Percentiles rank a stretch among this genome's conserved stretches.
These are phyloP conservation scores for Penicillium odoratum DNA, from an alignment of 495 filamentous ascomycete species.

Conservation along the genomic window DNA sequence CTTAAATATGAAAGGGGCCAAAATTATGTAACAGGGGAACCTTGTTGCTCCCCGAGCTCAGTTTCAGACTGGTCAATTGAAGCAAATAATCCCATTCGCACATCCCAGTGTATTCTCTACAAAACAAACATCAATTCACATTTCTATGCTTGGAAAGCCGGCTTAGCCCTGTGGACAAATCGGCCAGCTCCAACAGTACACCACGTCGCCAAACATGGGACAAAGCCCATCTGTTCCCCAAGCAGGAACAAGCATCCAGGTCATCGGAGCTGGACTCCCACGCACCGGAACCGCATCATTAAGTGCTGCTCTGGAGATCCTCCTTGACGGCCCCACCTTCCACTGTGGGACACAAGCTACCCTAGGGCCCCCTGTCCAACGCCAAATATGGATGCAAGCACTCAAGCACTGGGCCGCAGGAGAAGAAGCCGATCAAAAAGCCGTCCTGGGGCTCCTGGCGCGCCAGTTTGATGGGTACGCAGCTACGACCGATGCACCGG, in stretches of 20 bases:
- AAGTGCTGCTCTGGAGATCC: slow-evolving; percentile 43
- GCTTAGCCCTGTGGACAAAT: background rate
- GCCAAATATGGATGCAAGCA: slow-evolving; percentile 24
- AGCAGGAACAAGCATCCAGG: slow-evolving; percentile 20
- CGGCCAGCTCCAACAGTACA: background rate
- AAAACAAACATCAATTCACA: background rate
- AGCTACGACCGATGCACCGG: slow-evolving; percentile 37
- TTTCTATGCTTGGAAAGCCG: background rate
- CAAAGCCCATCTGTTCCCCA: slow-evolving; percentile 15
- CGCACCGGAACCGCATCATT: slow-evolving; percentile 53
- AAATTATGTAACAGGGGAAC: too few relatives aligned
- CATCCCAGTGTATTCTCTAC: background rate
- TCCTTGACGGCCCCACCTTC: slow-evolving; percentile 38
- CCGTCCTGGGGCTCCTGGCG: slow-evolving; percentile 69
- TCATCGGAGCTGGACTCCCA: slow-evolving; percentile 51
- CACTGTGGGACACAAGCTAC: slow-evolving; percentile 30
- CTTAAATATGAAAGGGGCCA: too few relatives aligned
- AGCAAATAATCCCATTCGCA: background rate
- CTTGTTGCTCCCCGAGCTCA: too few relatives aligned
- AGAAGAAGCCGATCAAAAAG: slow-evolving; percentile 28
- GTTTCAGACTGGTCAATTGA: too few relatives aligned
- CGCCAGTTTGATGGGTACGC: slow-evolving; percentile 52
- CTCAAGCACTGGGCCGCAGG: slow-evolving; percentile 18
- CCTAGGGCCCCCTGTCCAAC: slow-evolving; percentile 20
- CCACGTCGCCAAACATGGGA: slow-evolving; percentile 10